A percentile compares a stretch with the other conserved stretches of the same genome.
These are phyloP conservation scores for Boletus sp. DNA, from an alignment of 768 basidiomycete genomes.

Conservation along the genomic window DNA sequence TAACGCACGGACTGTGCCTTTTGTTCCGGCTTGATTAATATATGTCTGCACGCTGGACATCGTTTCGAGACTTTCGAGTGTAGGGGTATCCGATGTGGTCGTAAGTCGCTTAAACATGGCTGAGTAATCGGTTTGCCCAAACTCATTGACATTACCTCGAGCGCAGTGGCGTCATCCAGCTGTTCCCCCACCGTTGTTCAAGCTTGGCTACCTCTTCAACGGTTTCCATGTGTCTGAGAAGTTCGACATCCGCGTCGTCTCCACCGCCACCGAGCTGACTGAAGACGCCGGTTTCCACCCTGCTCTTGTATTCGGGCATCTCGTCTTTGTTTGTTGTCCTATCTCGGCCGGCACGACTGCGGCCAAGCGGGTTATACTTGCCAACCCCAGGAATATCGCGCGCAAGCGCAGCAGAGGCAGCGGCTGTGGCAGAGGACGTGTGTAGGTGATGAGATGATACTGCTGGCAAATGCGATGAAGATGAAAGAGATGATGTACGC, in stretches of 20 bases:
- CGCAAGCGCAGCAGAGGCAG: conserved; percentile 84
- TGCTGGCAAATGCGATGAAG: conserved; percentile 55
- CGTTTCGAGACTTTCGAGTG: conserved; percentile 95
- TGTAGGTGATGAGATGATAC: conserved; percentile 67
- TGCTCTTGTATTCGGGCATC: conserved; percentile 71
- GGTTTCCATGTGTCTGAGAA: conserved; percentile 61
- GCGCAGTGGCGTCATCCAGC: conserved; percentile 71
- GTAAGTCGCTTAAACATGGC: conserved; percentile 58
- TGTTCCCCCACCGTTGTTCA: conserved; percentile 78
- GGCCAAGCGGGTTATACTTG: conserved; percentile 67
- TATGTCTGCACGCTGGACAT: conserved; percentile 91
- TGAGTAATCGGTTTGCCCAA: neutral
- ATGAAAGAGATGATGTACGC: conserved; percentile 74
- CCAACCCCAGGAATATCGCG: conserved; percentile 83
- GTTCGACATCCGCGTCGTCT: conserved; percentile 69
- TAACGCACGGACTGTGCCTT: conserved; percentile 92
- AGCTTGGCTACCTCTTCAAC: conserved; percentile 63
- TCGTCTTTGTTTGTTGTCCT: conserved; percentile 71
- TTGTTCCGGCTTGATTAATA: conserved; percentile 97
- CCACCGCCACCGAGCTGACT: conserved; percentile 55
- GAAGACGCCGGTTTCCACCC: conserved; percentile 61
- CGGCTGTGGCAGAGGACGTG: conserved; percentile 81
- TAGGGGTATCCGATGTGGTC: conserved; percentile 87
- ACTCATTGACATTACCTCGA: conserved; percentile 45
- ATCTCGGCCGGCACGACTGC: conserved; percentile 53